Evolutionary conservation across 164 flowering plant genomes (phyloP), one percentile per base, ranked within the genome.

Genomic region (Liriodendron chinense): DNA sequence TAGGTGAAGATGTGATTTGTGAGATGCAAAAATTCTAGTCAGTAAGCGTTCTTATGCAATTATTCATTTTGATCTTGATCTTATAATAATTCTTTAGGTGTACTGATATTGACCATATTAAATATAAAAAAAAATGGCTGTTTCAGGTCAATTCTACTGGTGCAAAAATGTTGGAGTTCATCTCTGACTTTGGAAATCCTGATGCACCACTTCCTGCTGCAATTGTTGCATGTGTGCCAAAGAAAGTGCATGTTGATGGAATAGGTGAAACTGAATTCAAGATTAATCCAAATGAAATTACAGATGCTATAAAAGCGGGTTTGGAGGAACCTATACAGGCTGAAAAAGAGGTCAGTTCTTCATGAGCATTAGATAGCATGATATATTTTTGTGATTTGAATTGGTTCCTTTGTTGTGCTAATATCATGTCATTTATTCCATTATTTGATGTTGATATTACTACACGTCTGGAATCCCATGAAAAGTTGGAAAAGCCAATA

Each of bases 141-240:
- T 61, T 82, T 72, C 76, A 96, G 99, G 98, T 94, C 63, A 96
- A 96, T 81, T 80, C 88, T 14, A 76, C 84, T 74, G 98, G 98
- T 78, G 96, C 98, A 12, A 75, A 91, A 81, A 89, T 96, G 73
- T 80, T 96, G 77, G 98, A 94, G 72, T 96, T 86, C 76, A 86
- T 96, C 64, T 87, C 98, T 72, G 94, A 94, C 85, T 94, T 85
- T 88, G 99, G 97, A 74, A 88, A 87, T 63, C 88, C 92, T 75
- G 84, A 86, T 78, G 96, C 98, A 77, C 97, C 99, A 7, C 84
- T 80, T 80, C 97, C 99, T 78, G 93, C 99, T 20, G 98, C 99
- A 21, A 91, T 96, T 79, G 98, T 96, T 81, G 99, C 98, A 9
- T 96, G 99, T 85, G 97, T 96, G 75, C 99, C 99, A 3, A 93